phyloP scores from a whole-genome alignment of 129 eudicot species.

The Sambucus nigra region DNA sequence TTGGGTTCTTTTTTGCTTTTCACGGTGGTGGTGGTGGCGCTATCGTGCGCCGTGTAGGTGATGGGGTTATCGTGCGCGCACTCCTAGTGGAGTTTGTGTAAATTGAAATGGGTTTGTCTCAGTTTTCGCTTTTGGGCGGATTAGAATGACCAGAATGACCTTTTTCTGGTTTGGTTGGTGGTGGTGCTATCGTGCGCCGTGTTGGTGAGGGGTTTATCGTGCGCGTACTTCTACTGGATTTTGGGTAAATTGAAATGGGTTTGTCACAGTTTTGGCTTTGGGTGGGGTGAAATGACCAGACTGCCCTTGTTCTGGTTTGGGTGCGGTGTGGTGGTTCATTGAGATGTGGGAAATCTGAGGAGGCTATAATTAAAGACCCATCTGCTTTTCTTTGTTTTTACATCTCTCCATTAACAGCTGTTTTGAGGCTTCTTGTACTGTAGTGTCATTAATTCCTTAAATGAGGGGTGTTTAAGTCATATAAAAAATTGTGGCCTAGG shows the following conservation, averaged over 20 bases:
- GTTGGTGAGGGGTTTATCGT: not conserved
- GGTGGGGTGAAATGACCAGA: not conserved
- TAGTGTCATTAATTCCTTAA: not conserved
- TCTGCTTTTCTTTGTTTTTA: not conserved
- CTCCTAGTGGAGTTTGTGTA: not conserved
- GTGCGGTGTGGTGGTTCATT: not conserved
- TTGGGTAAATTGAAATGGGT: not conserved
- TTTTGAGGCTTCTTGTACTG: conserved; percentile 1
- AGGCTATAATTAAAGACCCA: not conserved
- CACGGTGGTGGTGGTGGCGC: not conserved
- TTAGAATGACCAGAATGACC: not conserved
- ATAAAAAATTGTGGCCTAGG: not conserved
- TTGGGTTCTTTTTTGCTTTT: not conserved
- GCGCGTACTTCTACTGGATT: not conserved
- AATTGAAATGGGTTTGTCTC: not conserved
- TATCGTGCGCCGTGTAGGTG: conserved; percentile 1
- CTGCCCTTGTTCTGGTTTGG: not conserved
- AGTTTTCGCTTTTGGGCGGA: not conserved
- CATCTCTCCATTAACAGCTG: not conserved
- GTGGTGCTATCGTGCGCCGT: not conserved
- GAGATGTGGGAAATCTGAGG: not conserved
- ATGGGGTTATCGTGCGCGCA: not conserved
- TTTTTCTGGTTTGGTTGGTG: not conserved
- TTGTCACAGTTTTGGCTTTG: not conserved
- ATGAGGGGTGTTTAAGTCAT: conserved; percentile 5